Percentiles rank a stretch among this genome's conserved stretches.
phyloP scores from a whole-genome alignment of 345 rosid species.

The Corchorus olitorius region DNA sequence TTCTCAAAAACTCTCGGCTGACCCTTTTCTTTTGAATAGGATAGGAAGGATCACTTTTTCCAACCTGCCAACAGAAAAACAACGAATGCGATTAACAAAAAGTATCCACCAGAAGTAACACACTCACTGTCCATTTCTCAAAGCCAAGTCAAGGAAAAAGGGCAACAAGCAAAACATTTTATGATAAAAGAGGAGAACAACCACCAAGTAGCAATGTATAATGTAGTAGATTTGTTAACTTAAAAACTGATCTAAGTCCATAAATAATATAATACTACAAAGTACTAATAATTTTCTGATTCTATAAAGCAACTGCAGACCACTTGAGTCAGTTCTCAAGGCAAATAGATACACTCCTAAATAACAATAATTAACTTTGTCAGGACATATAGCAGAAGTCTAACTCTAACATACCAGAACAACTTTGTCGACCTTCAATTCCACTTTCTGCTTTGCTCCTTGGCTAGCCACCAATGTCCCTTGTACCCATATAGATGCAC shows the following conservation, averaged over 20 bases:
- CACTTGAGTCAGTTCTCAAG: not conserved
- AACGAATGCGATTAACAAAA: not conserved
- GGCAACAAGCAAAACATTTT: not conserved
- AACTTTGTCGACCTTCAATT: slow-evolving; percentile 78
- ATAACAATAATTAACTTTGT: slow-evolving; percentile 1
- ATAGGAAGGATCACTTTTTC: slow-evolving; percentile 86
- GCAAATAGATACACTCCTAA: not conserved
- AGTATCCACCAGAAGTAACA: not conserved
- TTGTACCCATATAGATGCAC: slow-evolving; percentile 83
- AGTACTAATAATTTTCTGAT: not conserved
- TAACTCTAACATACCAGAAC: slow-evolving; percentile 50
- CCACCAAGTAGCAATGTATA: not conserved
- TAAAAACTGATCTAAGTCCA: not conserved
- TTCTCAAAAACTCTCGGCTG: slow-evolving; percentile 89
- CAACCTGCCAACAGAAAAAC: slow-evolving; percentile 50
- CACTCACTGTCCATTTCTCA: not conserved
- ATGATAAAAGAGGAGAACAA: not conserved
- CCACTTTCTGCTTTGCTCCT: slow-evolving; percentile 93
- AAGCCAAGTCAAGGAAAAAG: not conserved
- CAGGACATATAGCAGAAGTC: not conserved
- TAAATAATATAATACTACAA: not conserved
- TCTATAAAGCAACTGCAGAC: not conserved
- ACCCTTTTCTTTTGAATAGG: slow-evolving; percentile 97
- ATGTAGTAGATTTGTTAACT: not conserved
- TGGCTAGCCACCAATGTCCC: slow-evolving; percentile 84